Conservation (phyloP, 257 asterid species). For the Solanum gandarillasii region DNA sequence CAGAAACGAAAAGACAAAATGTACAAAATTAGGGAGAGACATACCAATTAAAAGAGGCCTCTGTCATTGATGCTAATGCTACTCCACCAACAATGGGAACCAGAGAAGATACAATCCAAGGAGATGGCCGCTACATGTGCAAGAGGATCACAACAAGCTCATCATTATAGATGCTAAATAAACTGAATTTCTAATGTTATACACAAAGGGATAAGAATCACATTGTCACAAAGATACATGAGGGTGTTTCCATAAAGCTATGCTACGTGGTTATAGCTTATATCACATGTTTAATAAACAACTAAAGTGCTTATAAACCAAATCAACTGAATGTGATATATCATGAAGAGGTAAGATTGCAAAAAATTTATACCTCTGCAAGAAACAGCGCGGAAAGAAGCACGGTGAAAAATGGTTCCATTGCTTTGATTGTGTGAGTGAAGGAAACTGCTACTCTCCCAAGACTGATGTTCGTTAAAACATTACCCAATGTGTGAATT, state of each 20-base stretch:
- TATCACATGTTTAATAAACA: background rate
- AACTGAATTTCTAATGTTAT: background rate
- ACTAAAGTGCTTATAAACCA: background rate
- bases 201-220: background rate
- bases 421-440: slow-evolving; percentile 93
- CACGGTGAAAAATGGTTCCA: slow-evolving; percentile 95
- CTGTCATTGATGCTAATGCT: slow-evolving; percentile 82
- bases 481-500: slow-evolving; percentile 78
- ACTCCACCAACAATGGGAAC: slow-evolving; percentile 88
- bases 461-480: slow-evolving; percentile 72
- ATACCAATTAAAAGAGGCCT: slow-evolving; percentile 86
- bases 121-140: slow-evolving; percentile 58
- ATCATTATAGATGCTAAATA: background rate
- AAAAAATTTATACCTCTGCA: slow-evolving; percentile 40
- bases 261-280: background rate
- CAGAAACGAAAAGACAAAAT: background rate
- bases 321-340: background rate
- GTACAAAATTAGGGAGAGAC: background rate
- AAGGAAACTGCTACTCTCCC: slow-evolving; percentile 88
- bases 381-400: slow-evolving; percentile 55
- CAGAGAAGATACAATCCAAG: slow-evolving; percentile 62
- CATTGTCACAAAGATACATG: background rate
- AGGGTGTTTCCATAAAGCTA: background rate
- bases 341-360: background rate
- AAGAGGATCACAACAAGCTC: slow-evolving; percentile 6